Percentiles rank a stretch among this genome's conserved stretches.
Conservation (phyloP, 495 filamentous ascomycete species). For the Hypoxylon intermedium region DNA sequence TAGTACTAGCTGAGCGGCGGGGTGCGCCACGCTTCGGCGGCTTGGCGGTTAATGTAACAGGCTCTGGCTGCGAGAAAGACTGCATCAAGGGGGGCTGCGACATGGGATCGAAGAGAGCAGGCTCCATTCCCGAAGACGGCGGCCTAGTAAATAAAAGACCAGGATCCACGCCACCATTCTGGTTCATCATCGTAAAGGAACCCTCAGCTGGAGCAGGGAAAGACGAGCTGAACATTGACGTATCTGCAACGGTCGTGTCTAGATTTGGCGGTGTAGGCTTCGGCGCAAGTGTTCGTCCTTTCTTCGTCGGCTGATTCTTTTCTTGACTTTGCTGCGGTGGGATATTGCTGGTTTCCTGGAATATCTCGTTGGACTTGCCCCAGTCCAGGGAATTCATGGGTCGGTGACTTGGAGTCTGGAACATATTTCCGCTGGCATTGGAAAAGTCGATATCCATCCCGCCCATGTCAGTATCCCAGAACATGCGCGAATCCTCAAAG, state of each 20-base stretch:
- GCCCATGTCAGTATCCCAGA: conserved; percentile 72
- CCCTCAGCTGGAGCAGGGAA: conserved; percentile 51
- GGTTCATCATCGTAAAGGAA: conserved; percentile 49
- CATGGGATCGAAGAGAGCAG: conserved; percentile 46
- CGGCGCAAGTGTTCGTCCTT: conserved; percentile 47
- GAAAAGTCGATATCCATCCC: conserved; percentile 66
- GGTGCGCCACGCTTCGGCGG: conserved; percentile 43
- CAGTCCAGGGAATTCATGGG: conserved; percentile 58
- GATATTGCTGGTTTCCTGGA: conserved; percentile 49
- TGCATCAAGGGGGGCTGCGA: conserved; percentile 40
- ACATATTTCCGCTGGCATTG: conserved; percentile 43
- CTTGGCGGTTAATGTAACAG: conserved; percentile 34
- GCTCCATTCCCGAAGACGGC: conserved; percentile 51
- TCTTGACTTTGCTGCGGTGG: conserved; percentile 44
- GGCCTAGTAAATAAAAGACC: conserved; percentile 57
- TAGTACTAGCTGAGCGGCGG: conserved; percentile 54
- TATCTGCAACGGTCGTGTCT: conserved; percentile 46
- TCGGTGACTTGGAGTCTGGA: conserved; percentile 47
- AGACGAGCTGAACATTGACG: conserved; percentile 48
- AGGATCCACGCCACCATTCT: conserved; percentile 50
- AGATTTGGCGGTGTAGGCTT: conserved; percentile 48
- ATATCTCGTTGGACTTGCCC: conserved; percentile 55
- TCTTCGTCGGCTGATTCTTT: conserved; percentile 35
- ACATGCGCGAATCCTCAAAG: conserved; percentile 69
- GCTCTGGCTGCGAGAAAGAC: conserved; percentile 35